Base-by-base conservation (phyloP, 192 early-diverging fungal species). In the Mortierella alpina region DNA sequence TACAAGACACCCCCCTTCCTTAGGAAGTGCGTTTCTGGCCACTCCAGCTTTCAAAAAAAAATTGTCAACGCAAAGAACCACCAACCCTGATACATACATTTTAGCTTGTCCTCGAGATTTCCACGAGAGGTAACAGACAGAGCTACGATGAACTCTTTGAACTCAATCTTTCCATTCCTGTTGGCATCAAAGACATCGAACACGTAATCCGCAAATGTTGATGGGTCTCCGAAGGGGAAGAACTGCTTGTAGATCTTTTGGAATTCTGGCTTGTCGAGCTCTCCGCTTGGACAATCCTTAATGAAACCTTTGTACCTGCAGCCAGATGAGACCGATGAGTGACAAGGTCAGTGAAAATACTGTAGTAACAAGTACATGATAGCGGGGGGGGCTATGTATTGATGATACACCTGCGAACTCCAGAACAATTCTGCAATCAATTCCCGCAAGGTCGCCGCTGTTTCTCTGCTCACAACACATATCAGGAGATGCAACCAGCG, bases 171-270 rank as follows among this genome's bases (percentile, higher is more conserved):
- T 39, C 95, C 95, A 81, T 96, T 94, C 84, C 94, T 92, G 83
- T 98, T 94, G 46, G 82, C 85, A 74, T 98, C 97, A 83, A 98
- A 95, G 50, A 96, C 92, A 75, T 95, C 89, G 78, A 98, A 97
- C 3, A 96, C 95, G 74, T 92, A 91, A 82, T 96, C 93, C 10
- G 97, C 94, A 84, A 96, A 98, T 51, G 88, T 87, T 51, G 92
- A 91, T 7, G 95, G 90, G 79, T 98, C 95, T 39, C 97, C 97
- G 82, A 98, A 97, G n/a, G 97, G 96, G 71, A 98, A 98, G 78
- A 95, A 97, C 69, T 95, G 93, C 83, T 97, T 96, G 86, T 96
- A 98, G 61, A 97, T 96, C 60, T 94, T 92, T 82, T 92, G 92
- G 70, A 98, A 97, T 70, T 96, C 93, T 5, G 90, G 84, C 74